phyloP scores from a whole-genome alignment of 345 rosid genomes.

The Firmiana major region DNA sequence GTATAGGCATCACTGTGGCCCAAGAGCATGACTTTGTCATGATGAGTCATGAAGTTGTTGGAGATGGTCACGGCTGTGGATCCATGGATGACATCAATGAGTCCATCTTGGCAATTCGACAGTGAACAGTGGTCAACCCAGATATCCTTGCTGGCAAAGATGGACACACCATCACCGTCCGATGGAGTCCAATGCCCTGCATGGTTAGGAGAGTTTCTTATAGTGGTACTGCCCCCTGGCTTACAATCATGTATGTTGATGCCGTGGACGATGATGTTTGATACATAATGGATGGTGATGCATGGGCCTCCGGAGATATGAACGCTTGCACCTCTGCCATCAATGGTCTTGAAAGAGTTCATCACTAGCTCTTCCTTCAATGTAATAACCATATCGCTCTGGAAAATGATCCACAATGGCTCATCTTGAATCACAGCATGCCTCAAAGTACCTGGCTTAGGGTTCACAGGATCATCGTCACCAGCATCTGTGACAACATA shows the following conservation, averaged over 20 bases:
- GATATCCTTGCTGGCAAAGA: constrained; percentile 47
- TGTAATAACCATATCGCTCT: constrained; percentile 67
- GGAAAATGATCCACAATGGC: constrained; percentile 75
- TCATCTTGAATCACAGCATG: constrained; percentile 70
- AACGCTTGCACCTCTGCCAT: constrained; percentile 77
- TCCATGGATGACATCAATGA: constrained; percentile 73
- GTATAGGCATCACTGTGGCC: constrained; percentile 69
- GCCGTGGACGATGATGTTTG: constrained; percentile 72
- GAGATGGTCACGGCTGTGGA: constrained; percentile 81
- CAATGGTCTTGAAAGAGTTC: constrained; percentile 70
- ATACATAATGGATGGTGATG: constrained; percentile 55
- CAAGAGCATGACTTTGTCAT: constrained; percentile 78
- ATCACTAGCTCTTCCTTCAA: constrained; percentile 59
- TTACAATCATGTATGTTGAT: constrained; percentile 72
- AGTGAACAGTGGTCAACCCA: constrained; percentile 81
- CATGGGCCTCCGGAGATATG: constrained; percentile 75
- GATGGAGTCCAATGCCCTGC: constrained; percentile 52
- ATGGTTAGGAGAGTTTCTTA: constrained; percentile 53
- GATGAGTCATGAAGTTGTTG: constrained; percentile 78
- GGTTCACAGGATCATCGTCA: constrained; percentile 52
- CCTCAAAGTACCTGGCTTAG: constrained; percentile 67
- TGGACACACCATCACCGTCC: constrained; percentile 67
- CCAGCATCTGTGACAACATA: constrained; percentile 60
- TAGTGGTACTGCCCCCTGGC: constrained; percentile 38
- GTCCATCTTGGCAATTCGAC: constrained; percentile 71